Base-by-base conservation (phyloP, 352 stramenopile species). In the Aphanomyces invadans region DNA sequence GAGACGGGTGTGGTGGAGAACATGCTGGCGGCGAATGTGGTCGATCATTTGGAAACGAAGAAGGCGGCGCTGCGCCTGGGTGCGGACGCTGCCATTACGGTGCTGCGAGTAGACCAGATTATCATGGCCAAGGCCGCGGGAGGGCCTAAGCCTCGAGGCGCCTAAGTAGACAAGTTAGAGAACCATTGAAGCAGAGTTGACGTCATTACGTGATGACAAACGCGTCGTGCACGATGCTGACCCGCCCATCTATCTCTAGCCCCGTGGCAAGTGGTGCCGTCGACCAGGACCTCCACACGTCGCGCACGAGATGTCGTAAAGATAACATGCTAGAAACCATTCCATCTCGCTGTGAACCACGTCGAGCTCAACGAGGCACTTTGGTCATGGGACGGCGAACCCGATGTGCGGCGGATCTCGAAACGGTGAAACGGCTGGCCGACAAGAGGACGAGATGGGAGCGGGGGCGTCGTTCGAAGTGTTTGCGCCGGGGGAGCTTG, bases 101-200 rank as follows among this genome's bases (percentile, higher is more conserved):
- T 99, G 64, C 83, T 99, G 31, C 95, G 96, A 77, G 96, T 99
- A 32, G 97, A 99, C 87, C 96, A 99, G 82, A 99, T 99, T 79
- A 99, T 99, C 86, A 99, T 99, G 97, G 81, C 87, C 68, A 98
- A 98, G 79, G 77, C 91, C 46, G 95, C 95, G 38, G 95, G 95
- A 32, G 95, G 95, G 39, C 95, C 95, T 25, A 98, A 98, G 85
- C 89, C 90, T 53, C 84, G 86, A 70, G 80, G 82, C 71, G 77
- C 76, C 74, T 88, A 85, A 87, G 29, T 1, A n/a, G 44, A 9
- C 10, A 52, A 21, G n/a, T 57, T 38, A 15, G 15, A 15, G 15
- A 15, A 42, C 15, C 15, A 42, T 42, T 42, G 7, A 42, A 42
- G 7, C 36, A 42, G 36, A 15, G 36, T 42, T 42, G 7, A 42